A percentile compares a stretch with the other conserved stretches of the same genome.
Conservation (phyloP, 768 basidiomycete species). For the Pleurotus djamor region DNA sequence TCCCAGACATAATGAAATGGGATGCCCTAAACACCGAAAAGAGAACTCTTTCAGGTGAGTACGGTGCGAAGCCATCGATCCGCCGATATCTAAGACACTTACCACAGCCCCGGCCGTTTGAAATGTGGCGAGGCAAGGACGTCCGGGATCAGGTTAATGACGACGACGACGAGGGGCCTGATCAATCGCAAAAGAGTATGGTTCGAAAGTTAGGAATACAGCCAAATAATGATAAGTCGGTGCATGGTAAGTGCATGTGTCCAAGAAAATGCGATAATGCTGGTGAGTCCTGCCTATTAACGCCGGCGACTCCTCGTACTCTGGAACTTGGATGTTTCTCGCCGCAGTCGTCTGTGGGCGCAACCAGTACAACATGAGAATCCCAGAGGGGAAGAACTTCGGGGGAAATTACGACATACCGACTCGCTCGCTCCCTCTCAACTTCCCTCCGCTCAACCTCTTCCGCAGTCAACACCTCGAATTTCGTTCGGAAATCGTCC, state of each 20-base stretch:
- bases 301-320: conserved; percentile 38
- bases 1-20: too few species aligned
- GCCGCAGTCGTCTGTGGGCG: conserved; percentile 48
- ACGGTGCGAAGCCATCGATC: too few species aligned
- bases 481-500: conserved; percentile 85
- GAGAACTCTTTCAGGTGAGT: too few species aligned
- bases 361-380: not conserved
- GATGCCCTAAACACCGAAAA: too few species aligned
- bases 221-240: not conserved
- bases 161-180: too few species aligned
- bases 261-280: conserved; percentile 23
- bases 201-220: too few species aligned
- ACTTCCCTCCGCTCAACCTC: conserved; percentile 90
- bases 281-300: conserved; percentile 24
- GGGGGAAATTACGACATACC: conserved; percentile 31
- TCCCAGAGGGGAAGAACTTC: not conserved
- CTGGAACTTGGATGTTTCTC: conserved; percentile 70
- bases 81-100: too few species aligned
- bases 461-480: conserved; percentile 85
- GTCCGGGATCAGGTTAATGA: too few species aligned
- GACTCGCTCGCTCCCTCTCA: conserved; percentile 81
- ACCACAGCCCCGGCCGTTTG: too few species aligned
- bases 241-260: not conserved
- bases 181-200: too few species aligned
- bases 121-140: too few species aligned